These are phyloP conservation scores for Calonectria honghensis DNA, from an alignment of 2,329 filamentous ascomycete genomes.

Conservation along the genomic window DNA sequence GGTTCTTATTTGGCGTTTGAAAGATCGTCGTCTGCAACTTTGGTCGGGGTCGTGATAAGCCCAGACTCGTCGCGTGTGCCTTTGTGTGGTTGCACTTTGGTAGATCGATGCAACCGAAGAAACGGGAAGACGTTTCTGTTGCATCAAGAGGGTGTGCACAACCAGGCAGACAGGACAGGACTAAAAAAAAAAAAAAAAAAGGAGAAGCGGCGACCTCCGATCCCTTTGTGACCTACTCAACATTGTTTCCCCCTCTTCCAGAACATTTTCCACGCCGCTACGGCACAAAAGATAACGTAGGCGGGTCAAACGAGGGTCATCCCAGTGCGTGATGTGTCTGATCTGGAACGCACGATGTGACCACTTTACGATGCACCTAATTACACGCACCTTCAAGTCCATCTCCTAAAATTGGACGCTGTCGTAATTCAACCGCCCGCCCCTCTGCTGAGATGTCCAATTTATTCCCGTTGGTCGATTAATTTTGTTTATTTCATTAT, in stretches of 20 bases:
- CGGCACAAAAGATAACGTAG: constrained; percentile 8
- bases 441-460: constrained; percentile 5
- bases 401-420: neutral
- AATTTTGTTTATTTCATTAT: neutral
- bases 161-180: neutral
- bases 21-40: neutral
- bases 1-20: constrained; percentile 13
- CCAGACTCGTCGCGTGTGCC: neutral
- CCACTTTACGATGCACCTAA: constrained; percentile 24
- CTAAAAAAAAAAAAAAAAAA: neutral
- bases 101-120: neutral
- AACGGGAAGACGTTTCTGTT: constrained; percentile 5
- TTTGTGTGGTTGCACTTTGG: neutral
- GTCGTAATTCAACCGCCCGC: constrained; percentile 4
- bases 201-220: neutral
- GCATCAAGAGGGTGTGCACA: neutral
- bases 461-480: neutral
- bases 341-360: constrained; percentile 25
- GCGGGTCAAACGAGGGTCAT: neutral
- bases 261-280: neutral
- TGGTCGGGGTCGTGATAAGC: neutral
- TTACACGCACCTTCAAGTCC: neutral
- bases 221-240: neutral
- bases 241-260: neutral
- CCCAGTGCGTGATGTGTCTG: constrained; percentile 8